Conservation (phyloP, 306 rosid genomes). For the Aeschynomene evenia region DNA sequence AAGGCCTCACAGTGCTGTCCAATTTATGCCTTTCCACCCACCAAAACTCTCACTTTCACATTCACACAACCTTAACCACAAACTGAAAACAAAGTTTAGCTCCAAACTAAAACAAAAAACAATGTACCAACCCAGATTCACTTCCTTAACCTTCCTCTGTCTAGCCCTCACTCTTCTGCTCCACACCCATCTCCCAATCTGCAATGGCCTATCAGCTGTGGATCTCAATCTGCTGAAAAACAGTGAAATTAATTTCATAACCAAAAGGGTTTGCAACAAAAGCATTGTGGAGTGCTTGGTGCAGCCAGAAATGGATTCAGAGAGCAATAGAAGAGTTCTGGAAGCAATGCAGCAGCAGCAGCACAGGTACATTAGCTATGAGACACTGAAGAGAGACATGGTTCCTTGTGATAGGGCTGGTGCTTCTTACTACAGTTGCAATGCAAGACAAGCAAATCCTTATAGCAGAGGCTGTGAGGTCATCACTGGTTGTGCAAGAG, state of each 20-base stretch:
- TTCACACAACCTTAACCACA: conserved; percentile 6
- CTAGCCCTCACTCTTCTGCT: conserved; percentile 41
- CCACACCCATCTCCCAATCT: conserved; percentile 47
- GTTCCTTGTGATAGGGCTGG: conserved; percentile 81
- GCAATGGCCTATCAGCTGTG: conserved; percentile 39
- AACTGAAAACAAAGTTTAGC: conserved; percentile 14
- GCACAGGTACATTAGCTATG: conserved; percentile 84
- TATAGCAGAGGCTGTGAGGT: conserved; percentile 83
- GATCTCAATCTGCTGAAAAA: conserved; percentile 53
- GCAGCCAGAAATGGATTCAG: conserved; percentile 75
- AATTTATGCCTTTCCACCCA: conserved; percentile 42
- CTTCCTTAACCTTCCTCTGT: conserved; percentile 28
- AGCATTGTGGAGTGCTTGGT: conserved; percentile 57
- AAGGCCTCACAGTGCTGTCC: not conserved
- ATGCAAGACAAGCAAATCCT: conserved; percentile 62
- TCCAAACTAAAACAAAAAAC: conserved; percentile 17
- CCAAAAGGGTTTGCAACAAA: conserved; percentile 51
- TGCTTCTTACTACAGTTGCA: conserved; percentile 86
- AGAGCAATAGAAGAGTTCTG: conserved; percentile 65
- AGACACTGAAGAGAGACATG: conserved; percentile 76
- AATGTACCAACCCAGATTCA: conserved; percentile 49
- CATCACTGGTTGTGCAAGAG: conserved; percentile 90
- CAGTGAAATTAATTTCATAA: conserved; percentile 42
- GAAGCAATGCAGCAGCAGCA: conserved; percentile 25
- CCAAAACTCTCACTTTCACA: conserved; percentile 7